Evolutionary conservation across 1,139 yeast species (phyloP), one percentile per base, ranked within the genome.

Genomic region (Saccharomycopsis crataegensis): DNA sequence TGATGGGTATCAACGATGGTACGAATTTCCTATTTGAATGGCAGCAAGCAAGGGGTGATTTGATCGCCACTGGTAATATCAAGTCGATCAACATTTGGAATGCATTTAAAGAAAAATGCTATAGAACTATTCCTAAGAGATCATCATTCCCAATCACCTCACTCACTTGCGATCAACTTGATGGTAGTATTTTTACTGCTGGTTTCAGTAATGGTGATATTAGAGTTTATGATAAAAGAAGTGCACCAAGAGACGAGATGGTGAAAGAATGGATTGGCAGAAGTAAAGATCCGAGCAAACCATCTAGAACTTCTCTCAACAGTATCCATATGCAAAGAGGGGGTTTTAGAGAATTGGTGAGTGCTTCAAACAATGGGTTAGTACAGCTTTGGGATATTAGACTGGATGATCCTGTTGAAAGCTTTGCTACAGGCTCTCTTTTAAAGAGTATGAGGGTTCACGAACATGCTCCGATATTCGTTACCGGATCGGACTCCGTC

Each of bases 271-370:
- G 98, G 96, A 77, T 79, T 62, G 69, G 74, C 6, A 65, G 61
- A 50, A 60, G 68, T 43, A 61, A 68, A 57, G 32, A 37, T 11
- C 43, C 48, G 6, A 16, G 22, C 9, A 22, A 17, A 8, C 67
- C 70, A 38, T 79, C 79, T 48, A 67, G 73, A 44, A 78, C 87
- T 2, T 79, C 91, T 61, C 81, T 94, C 50, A 75, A 85, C 53
- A 89, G 87, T 61, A 82, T 91, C 2, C 96, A 89, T 62, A 86
- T 93, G 96, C 99, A 93, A 72, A 76, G 99, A 64, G 99, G 99
- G 40, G 99, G 99, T 0, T 82, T 81, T 60, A 76, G 99, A 55
- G 99, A 94, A 67, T 75, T 94, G 49, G 86, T 86, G 2, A 83
- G 93, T 62, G 98, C 88, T 0, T 79, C 93, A 3, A 73, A 86